A percentile compares a stretch with the other conserved stretches of the same genome.
Evolutionary conservation across 441 rosid species (phyloP).

Genomic region (Biscutella laevigata): DNA sequence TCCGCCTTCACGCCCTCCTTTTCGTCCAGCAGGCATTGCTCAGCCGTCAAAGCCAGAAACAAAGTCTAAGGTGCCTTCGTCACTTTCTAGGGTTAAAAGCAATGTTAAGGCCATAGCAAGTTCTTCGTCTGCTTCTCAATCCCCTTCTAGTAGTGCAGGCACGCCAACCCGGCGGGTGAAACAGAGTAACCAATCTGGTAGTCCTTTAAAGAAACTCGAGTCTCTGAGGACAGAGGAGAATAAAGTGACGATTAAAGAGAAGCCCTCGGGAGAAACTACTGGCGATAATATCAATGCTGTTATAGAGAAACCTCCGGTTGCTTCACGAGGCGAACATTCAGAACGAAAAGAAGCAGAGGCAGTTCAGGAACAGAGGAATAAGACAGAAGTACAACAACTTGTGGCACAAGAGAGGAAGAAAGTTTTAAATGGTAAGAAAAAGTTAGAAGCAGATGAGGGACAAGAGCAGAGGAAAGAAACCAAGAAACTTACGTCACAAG

Average conservation of each 20-base stretch:
- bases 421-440: no score
- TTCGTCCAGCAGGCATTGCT: constrained; percentile 28
- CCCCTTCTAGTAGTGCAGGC: constrained; percentile 26
- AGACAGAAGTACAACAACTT: background rate
- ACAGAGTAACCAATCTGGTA: constrained; percentile 15
- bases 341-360: constrained; percentile 1
- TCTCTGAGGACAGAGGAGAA: constrained; percentile 15
- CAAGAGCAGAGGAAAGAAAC: constrained; percentile 19
- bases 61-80: constrained; percentile 13
- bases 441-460: background rate
- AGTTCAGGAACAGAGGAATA: constrained; percentile 26
- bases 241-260: constrained; percentile 10
- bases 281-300: background rate
- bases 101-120: constrained; percentile 8
- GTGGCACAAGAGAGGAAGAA: constrained; percentile 18
- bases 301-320: background rate
- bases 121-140: constrained; percentile 24
- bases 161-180: constrained; percentile 33
- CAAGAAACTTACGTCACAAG: constrained; percentile 11
- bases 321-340: background rate
- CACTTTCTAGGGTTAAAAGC: constrained; percentile 18
- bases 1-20: constrained; percentile 26
- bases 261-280: constrained; percentile 3
- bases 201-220: constrained; percentile 27
- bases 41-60: constrained; percentile 22